phyloP scores from a whole-genome alignment of 2,329 filamentous ascomycete genomes.

The Diaporthe aspalathi region DNA sequence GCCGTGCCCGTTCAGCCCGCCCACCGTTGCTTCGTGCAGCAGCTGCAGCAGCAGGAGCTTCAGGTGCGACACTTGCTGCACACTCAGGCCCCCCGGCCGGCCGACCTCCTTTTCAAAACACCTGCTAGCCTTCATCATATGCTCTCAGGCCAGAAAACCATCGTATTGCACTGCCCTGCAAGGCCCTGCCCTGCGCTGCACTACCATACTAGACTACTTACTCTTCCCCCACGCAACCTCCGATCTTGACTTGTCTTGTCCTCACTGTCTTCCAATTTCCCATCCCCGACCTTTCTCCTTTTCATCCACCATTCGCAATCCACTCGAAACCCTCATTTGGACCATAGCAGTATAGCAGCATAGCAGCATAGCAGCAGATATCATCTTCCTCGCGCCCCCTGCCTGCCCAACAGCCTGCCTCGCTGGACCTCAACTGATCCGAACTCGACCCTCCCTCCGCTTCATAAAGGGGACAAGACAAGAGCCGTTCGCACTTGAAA shows the following conservation, averaged over 20 bases:
- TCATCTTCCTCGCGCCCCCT: too few relatives aligned
- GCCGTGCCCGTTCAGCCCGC: neutral
- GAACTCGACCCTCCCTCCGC: slow-evolving; percentile 5
- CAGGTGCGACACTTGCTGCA: too few relatives aligned
- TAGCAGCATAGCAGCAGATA: too few relatives aligned
- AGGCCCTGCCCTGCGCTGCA: too few relatives aligned
- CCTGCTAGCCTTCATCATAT: too few relatives aligned
- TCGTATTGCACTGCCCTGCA: too few relatives aligned
- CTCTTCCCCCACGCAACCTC: slow-evolving; percentile 21
- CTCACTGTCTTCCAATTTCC: slow-evolving; percentile 23
- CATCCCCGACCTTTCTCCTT: neutral
- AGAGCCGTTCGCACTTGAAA: slow-evolving; percentile 28
- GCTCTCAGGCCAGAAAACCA: slow-evolving; percentile 6
- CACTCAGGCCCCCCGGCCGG: neutral
- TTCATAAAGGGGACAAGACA: slow-evolving; percentile 8
- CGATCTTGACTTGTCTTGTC: slow-evolving; percentile 11
- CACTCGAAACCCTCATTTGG: neutral
- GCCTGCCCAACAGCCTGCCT: too few relatives aligned
- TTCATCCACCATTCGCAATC: neutral
- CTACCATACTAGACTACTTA: neutral
- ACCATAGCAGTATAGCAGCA: too few relatives aligned
- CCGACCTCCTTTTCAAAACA: neutral
- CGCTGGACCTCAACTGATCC: slow-evolving; percentile 23
- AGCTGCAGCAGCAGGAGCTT: neutral
- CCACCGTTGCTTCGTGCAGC: neutral